A percentile compares a stretch with the other conserved stretches of the same genome.
phyloP scores from a whole-genome alignment of 2,329 filamentous ascomycete species.

The Leptographium galeiforme region DNA sequence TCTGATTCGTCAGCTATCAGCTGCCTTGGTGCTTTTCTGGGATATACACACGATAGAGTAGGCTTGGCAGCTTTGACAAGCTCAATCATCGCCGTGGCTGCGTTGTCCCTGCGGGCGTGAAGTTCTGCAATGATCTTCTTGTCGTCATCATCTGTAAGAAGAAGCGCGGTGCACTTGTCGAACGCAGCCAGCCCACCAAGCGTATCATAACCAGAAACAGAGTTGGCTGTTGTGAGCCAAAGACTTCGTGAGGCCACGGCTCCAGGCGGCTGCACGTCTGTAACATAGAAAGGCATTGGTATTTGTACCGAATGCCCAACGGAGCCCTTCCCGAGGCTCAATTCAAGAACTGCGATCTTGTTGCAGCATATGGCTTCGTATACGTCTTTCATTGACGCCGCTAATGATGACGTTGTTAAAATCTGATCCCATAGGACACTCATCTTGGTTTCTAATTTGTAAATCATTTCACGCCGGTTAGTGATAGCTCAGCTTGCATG shows the following conservation, averaged over 20 bases:
- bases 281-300: slow-evolving; percentile 53
- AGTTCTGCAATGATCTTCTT: slow-evolving; percentile 60
- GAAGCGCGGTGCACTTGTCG: slow-evolving; percentile 74
- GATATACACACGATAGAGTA: slow-evolving; percentile 37
- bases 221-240: slow-evolving; percentile 79
- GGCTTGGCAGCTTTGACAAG: slow-evolving; percentile 65
- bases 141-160: slow-evolving; percentile 77
- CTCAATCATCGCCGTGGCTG: slow-evolving; percentile 65
- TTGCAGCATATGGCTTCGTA: slow-evolving; percentile 72
- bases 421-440: slow-evolving; percentile 58
- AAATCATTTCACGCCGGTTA: neutral
- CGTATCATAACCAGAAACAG: slow-evolving; percentile 55
- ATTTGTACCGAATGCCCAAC: slow-evolving; percentile 52
- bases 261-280: slow-evolving; percentile 56
- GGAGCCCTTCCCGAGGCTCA: slow-evolving; percentile 48
- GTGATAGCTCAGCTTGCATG: neutral
- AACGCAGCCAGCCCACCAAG: slow-evolving; percentile 53
- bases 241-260: slow-evolving; percentile 55
- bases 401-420: slow-evolving; percentile 60
- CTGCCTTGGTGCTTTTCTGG: too few species aligned
- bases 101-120: slow-evolving; percentile 61
- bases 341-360: slow-evolving; percentile 71
- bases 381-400: slow-evolving; percentile 68
- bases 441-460: slow-evolving; percentile 39
- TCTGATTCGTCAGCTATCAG: slow-evolving; percentile 7